These are phyloP conservation scores for Suhomyces anneliseae DNA, from an alignment of 1,139 yeast genomes.

Conservation along the genomic window DNA sequence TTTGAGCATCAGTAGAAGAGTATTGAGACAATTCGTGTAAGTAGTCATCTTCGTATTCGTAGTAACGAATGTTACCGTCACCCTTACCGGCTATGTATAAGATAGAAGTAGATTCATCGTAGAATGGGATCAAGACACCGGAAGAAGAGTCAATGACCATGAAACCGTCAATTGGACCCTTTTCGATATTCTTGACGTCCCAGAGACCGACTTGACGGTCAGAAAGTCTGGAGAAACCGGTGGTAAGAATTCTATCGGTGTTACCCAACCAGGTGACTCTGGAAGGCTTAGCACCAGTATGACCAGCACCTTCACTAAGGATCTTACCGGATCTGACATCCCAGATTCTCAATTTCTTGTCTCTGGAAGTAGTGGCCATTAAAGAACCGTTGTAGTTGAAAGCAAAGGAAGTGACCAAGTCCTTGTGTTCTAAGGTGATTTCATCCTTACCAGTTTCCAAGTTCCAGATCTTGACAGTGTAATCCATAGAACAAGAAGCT, in stretches of 20 bases:
- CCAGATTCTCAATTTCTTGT: constrained; percentile 88
- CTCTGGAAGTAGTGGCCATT: constrained; percentile 90
- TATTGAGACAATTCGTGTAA: constrained; percentile 81
- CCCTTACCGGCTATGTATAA: constrained; percentile 95
- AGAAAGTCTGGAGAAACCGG: constrained; percentile 92
- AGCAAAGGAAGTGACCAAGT: constrained; percentile 84
- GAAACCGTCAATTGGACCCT: constrained; percentile 89
- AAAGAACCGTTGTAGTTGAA: constrained; percentile 87
- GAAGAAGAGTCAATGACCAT: constrained; percentile 84
- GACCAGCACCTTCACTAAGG: constrained; percentile 84
- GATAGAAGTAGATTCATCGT: constrained; percentile 75
- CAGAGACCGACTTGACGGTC: constrained; percentile 95
- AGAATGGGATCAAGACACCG: constrained; percentile 90
- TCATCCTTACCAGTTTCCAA: constrained; percentile 70
- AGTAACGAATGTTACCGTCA: constrained; percentile 95
- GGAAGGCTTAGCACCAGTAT: constrained; percentile 87
- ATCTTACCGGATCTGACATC: constrained; percentile 75
- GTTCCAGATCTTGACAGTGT: constrained; percentile 90
- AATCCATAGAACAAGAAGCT: constrained; percentile 89
- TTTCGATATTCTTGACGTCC: constrained; percentile 71
- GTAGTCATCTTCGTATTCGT: constrained; percentile 80
- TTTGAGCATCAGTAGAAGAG: constrained; percentile 87
- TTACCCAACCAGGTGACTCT: constrained; percentile 90
- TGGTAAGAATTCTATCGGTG: constrained; percentile 79
- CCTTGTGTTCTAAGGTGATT: constrained; percentile 79